Evolutionary conservation across 1,284 basidiomycete species (phyloP).

Genomic region (Puccinia horiana): DNA sequence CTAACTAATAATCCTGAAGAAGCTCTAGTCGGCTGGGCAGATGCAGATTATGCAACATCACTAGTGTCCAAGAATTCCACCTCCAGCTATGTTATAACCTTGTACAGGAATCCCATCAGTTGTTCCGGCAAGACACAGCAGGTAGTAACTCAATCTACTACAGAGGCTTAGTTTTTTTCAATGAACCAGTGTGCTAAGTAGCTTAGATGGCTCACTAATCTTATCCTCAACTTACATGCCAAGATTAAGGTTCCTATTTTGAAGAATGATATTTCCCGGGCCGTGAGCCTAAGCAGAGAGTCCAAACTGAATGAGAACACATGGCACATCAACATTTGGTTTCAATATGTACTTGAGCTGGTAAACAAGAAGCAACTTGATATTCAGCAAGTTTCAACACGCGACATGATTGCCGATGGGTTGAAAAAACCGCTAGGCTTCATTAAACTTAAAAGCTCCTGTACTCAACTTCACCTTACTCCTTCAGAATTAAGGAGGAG

Average conservation of each 20-base stretch:
- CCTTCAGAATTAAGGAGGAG: too few relatives aligned
- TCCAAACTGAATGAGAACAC: background rate
- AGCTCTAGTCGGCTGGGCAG: background rate
- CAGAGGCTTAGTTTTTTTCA: background rate
- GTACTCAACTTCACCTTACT: too few relatives aligned
- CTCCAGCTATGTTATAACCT: background rate
- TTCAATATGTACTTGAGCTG: conserved; percentile 1
- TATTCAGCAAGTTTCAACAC: too few relatives aligned
- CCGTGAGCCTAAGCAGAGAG: background rate
- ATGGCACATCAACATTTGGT: background rate
- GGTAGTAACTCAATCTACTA: too few relatives aligned
- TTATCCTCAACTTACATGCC: background rate
- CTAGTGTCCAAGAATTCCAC: background rate
- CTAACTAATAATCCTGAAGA: background rate
- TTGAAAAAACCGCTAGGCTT: too few relatives aligned
- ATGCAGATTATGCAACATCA: background rate
- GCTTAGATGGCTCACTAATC: too few relatives aligned
- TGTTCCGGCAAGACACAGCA: too few relatives aligned
- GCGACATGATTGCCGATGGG: background rate
- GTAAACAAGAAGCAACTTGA: background rate
- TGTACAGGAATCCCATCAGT: too few relatives aligned
- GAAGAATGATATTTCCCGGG: background rate
- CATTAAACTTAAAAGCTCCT: too few relatives aligned
- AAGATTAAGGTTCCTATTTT: too few relatives aligned
- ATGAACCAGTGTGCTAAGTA: background rate